Percentiles rank a stretch among this genome's conserved stretches.
These are phyloP conservation scores for Citrus medica DNA, from an alignment of 345 rosid species.

Conservation along the genomic window DNA sequence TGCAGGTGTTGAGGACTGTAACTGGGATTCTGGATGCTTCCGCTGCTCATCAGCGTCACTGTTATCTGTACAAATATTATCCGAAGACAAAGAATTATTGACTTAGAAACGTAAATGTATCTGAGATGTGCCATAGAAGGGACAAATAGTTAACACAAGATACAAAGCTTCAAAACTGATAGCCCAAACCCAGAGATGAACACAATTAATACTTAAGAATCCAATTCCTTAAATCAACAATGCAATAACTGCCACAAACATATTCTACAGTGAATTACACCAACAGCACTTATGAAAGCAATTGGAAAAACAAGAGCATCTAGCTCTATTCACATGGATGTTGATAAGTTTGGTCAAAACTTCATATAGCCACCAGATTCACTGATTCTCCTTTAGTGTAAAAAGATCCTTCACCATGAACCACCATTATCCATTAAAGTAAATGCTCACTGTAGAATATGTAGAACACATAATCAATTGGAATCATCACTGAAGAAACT, in stretches of 20 bases:
- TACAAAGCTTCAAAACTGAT: not conserved
- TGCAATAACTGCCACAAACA: not conserved
- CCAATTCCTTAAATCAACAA: not conserved
- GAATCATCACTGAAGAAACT: not conserved
- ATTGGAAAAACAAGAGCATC: not conserved
- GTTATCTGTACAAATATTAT: slow-evolving; percentile 40
- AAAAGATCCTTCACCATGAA: not conserved
- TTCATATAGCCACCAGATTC: not conserved
- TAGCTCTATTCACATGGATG: not conserved
- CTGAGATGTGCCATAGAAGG: not conserved
- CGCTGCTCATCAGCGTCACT: slow-evolving; percentile 65
- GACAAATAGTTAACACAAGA: not conserved
- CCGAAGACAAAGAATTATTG: not conserved
- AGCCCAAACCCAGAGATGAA: not conserved
- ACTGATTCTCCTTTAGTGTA: not conserved
- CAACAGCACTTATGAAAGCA: not conserved
- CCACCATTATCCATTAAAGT: not conserved
- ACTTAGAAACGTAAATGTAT: not conserved
- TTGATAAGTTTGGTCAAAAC: not conserved
- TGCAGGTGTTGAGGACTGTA: slow-evolving; percentile 42
- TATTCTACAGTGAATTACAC: not conserved
- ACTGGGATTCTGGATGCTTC: slow-evolving; percentile 47
- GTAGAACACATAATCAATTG: not conserved
- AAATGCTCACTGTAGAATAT: not conserved
- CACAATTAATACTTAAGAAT: not conserved